Evolutionary conservation across 2,329 filamentous ascomycete species (phyloP).

Genomic region (Pochonia chlamydosporia): DNA sequence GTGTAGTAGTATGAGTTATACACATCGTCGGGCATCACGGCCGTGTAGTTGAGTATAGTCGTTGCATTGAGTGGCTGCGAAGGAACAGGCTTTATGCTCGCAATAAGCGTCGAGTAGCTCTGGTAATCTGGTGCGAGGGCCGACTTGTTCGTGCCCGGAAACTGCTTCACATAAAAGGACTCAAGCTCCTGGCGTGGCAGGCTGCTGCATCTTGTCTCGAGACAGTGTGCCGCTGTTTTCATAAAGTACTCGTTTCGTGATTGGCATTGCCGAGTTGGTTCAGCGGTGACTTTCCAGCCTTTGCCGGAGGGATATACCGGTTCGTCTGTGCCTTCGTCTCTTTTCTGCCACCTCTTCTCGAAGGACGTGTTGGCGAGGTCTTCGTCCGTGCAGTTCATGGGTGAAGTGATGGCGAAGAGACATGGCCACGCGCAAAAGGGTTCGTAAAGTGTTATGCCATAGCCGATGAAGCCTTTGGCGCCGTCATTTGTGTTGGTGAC

Average conservation of each 20-base stretch:
- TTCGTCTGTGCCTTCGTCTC: not conserved
- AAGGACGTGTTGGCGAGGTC: not conserved
- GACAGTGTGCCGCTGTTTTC: slow-evolving; percentile 13
- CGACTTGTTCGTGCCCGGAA: not conserved
- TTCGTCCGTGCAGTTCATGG: slow-evolving; percentile 1
- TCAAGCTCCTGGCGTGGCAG: slow-evolving; percentile 7
- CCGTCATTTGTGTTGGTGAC: slow-evolving; percentile 1
- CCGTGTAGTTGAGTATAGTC: slow-evolving; percentile 11
- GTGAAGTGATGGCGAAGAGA: slow-evolving; percentile 31
- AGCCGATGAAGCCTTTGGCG: slow-evolving; percentile 18
- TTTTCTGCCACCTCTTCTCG: too few species aligned
- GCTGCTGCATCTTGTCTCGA: slow-evolving; percentile 8
- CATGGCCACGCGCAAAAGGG: slow-evolving; percentile 57
- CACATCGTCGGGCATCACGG: slow-evolving; percentile 3
- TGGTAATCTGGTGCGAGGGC: not conserved
- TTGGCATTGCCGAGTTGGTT: slow-evolving; percentile 10
- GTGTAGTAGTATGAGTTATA: slow-evolving; percentile 10
- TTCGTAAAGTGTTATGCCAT: slow-evolving; percentile 52
- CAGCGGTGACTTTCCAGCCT: slow-evolving; percentile 1
- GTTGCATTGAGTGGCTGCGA: not conserved
- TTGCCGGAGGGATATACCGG: not conserved
- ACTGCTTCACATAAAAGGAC: slow-evolving; percentile 8
- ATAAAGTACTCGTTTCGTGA: slow-evolving; percentile 14
- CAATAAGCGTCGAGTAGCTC: not conserved
- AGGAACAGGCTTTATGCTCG: not conserved